These are phyloP conservation scores for Salvia splendens DNA, from an alignment of 257 asterid genomes.

Conservation along the genomic window DNA sequence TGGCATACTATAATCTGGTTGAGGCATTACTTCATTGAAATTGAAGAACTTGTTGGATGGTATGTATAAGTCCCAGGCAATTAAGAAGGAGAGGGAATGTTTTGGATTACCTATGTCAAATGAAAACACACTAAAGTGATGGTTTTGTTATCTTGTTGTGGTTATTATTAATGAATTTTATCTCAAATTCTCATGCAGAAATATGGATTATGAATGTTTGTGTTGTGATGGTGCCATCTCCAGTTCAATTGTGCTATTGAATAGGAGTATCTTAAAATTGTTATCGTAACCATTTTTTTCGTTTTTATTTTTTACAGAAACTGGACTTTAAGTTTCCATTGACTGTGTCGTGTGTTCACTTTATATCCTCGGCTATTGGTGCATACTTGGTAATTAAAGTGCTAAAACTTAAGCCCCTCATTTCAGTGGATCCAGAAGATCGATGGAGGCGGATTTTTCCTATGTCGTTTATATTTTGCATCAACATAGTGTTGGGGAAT, in stretches of 20 bases:
- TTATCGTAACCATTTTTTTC: not conserved
- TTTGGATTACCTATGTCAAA: not conserved
- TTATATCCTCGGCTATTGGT: slow-evolving; percentile 71
- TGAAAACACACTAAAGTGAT: slow-evolving; percentile 1
- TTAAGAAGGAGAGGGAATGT: not conserved
- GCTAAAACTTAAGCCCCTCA: slow-evolving; percentile 76
- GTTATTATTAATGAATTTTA: not conserved
- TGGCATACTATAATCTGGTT: not conserved
- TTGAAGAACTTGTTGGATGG: slow-evolving; percentile 6
- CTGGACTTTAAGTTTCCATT: slow-evolving; percentile 67
- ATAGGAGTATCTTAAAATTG: no score
- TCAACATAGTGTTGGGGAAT: slow-evolving; percentile 79
- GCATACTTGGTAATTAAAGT: slow-evolving; percentile 72
- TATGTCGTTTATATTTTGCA: slow-evolving; percentile 78
- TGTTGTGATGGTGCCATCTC: no score
- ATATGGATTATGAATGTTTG: not conserved
- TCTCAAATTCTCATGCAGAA: slow-evolving; percentile 1
- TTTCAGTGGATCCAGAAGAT: slow-evolving; percentile 63
- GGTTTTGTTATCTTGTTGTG: not conserved
- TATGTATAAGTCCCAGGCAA: not conserved
- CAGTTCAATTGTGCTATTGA: no score
- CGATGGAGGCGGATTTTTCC: slow-evolving; percentile 82
- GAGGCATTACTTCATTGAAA: not conserved
- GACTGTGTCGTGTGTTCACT: slow-evolving; percentile 72
- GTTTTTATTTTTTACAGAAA: slow-evolving; percentile 44